A percentile compares a stretch with the other conserved stretches of the same genome.
Evolutionary conservation across 2,329 filamentous ascomycete genomes (phyloP).

Genomic region (Cryphonectria carpinicola): DNA sequence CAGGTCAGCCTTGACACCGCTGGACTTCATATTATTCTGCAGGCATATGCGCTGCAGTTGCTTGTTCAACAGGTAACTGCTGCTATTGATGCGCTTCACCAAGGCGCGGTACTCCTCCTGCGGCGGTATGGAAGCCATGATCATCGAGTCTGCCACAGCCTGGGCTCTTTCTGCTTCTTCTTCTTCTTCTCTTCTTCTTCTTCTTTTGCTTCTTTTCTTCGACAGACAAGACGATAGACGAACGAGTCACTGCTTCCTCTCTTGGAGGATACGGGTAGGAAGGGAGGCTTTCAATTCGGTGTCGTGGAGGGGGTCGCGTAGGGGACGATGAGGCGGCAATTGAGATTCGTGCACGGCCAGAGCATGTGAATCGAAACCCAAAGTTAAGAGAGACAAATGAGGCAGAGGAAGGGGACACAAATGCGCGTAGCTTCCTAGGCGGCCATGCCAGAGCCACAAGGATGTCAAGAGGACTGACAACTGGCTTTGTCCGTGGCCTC

Average conservation of each 20-base stretch:
- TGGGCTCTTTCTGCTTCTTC: background rate
- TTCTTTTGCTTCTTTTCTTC: background rate
- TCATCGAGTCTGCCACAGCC: background rate
- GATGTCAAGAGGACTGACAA: conserved; percentile 5
- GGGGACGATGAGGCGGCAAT: background rate
- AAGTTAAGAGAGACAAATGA: background rate
- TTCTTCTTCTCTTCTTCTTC: background rate
- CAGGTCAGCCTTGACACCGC: conserved; percentile 82
- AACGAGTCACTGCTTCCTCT: background rate
- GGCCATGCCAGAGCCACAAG: conserved; percentile 3
- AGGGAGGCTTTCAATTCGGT: background rate
- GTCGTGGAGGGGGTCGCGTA: background rate
- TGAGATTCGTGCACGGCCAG: background rate
- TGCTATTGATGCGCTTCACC: conserved; percentile 41
- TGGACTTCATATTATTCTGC: conserved; percentile 73
- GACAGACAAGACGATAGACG: background rate
- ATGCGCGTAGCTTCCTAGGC: background rate
- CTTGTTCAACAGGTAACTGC: conserved; percentile 53
- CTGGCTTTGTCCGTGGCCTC: conserved; percentile 19
- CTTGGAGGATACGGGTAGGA: background rate
- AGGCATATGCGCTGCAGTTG: conserved; percentile 79
- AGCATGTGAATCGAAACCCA: background rate
- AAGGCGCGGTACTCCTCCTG: conserved; percentile 51
- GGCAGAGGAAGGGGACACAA: background rate
- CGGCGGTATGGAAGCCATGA: conserved; percentile 33